These are phyloP conservation scores for Prunella vulgaris DNA, from an alignment of 257 asterid species.

Conservation along the genomic window DNA sequence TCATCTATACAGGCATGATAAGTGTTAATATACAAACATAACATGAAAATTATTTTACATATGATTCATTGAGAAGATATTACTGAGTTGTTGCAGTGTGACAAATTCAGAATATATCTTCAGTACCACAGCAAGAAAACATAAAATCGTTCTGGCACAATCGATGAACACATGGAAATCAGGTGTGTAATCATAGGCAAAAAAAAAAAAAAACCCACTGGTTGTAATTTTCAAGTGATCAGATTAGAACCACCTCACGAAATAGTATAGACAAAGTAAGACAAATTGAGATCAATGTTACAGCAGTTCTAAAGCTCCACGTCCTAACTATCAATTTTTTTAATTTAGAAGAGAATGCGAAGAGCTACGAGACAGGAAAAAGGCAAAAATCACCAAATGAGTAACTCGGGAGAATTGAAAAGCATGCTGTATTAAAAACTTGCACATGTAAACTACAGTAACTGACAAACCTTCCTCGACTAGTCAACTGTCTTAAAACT, in stretches of 20 bases:
- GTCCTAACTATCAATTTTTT: slow-evolving; percentile 8
- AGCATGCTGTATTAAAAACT: slow-evolving; percentile 8
- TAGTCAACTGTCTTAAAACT: slow-evolving; percentile 17
- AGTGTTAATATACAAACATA: background rate
- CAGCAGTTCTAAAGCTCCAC: slow-evolving; percentile 12
- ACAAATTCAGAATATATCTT: too few relatives aligned
- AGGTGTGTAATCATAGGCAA: background rate
- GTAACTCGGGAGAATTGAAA: background rate
- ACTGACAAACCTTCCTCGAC: slow-evolving; percentile 6
- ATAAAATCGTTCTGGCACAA: too few relatives aligned
- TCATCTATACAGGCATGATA: too few relatives aligned
- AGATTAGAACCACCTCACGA: background rate
- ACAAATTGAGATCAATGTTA: slow-evolving; percentile 13
- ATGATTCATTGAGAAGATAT: background rate
- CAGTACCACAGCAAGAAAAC: too few relatives aligned
- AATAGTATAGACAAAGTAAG: background rate
- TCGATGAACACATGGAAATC: background rate
- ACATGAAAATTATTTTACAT: background rate
- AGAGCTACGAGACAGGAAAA: background rate
- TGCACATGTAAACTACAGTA: slow-evolving; percentile 9
- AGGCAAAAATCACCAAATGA: slow-evolving; percentile 5
- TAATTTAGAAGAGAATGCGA: background rate
- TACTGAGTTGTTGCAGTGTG: background rate
- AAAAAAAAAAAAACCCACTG: background rate
- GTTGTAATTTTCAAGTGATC: background rate